Conservation (phyloP, 345 rosid genomes). For the Brassica carinata region DNA sequence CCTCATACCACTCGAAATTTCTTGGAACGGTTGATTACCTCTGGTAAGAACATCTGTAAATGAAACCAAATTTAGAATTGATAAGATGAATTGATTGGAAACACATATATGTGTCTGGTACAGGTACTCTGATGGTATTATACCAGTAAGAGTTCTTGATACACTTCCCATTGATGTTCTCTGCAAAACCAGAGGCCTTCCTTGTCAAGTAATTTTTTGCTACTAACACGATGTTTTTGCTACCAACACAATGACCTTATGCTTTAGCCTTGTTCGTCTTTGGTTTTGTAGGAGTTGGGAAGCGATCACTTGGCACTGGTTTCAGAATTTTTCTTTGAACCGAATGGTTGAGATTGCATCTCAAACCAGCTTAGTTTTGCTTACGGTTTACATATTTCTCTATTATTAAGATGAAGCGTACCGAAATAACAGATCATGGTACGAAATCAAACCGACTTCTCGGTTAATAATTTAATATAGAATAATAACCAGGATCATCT, state of each 20-base stretch:
- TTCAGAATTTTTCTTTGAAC: conserved; percentile 64
- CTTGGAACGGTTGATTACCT: conserved; percentile 87
- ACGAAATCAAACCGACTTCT: conserved; percentile 2
- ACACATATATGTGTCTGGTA: conserved; percentile 3
- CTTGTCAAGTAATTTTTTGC: conserved; percentile 58
- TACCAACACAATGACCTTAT: not conserved
- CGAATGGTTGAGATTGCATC: conserved; percentile 12
- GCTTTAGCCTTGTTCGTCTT: not conserved
- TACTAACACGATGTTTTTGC: not conserved
- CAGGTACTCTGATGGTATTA: conserved; percentile 71
- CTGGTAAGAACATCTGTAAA: conserved; percentile 49
- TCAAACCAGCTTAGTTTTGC: conserved; percentile 17
- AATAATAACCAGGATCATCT: not conserved
- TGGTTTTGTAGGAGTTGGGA: conserved; percentile 58
- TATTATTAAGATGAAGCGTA: not conserved
- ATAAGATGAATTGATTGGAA: not conserved
- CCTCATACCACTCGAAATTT: conserved; percentile 81
- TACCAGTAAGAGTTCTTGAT: conserved; percentile 69
- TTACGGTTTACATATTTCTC: not conserved
- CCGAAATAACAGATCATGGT: conserved; percentile 1
- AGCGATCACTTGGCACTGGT: conserved; percentile 84
- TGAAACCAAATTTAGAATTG: not conserved
- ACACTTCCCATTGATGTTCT: conserved; percentile 66
- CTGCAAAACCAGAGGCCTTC: conserved; percentile 67
- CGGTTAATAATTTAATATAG: not conserved